Base-by-base conservation (phyloP, 768 basidiomycete species). In the Podaxis sp. region DNA sequence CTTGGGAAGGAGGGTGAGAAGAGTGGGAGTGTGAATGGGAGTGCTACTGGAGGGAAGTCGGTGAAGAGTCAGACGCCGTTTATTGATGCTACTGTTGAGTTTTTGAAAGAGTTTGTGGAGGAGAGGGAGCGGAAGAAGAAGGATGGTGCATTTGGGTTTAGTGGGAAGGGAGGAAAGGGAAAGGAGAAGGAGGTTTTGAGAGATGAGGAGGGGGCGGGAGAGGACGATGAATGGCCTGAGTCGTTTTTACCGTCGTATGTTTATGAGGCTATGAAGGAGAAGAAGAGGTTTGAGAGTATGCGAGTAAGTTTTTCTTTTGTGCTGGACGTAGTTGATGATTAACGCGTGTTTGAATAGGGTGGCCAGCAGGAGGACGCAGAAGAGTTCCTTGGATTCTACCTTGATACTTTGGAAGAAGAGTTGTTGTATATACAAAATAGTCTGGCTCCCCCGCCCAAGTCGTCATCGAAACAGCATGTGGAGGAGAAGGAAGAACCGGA, bases 291-390 rank as follows among this genome's bases (percentile, higher is more conserved):
- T 70, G 95, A 96, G 69, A 86, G 83, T 51, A 98, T 98, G 95
- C 78, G 90, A 75, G 92, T 93, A 66, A 68, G 88, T 83, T 2
- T 1, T 22, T 28, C 30, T 54, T 13, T 56, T 20, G 8, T 57
- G 68, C 13, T 12, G 44, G 26, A 28, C 3, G 11, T 24, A 26
- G 49, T 17, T 8, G 13, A 58, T 51, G 26, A 17, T 13, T 63
- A 4, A 56, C 56, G 15, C 11, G 48, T 40, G 59, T 52, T 49
- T 24, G 2, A 57, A 12, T 66, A 94, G 85, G 87, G 92, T 40
- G 95, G 95, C 0, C 92, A 95, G 63, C 96, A 99, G 76, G 96
- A 99, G 73, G 96, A 99, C 63, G 96, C 96, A 10, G 96, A 99
- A 74, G 96, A 99, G 75, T 99, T 97, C 74, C 80, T 99, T n/a